A percentile compares a stretch with the other conserved stretches of the same genome.
These are phyloP conservation scores for Cornus suecica DNA, from an alignment of 148 eudicot species.

Conservation along the genomic window DNA sequence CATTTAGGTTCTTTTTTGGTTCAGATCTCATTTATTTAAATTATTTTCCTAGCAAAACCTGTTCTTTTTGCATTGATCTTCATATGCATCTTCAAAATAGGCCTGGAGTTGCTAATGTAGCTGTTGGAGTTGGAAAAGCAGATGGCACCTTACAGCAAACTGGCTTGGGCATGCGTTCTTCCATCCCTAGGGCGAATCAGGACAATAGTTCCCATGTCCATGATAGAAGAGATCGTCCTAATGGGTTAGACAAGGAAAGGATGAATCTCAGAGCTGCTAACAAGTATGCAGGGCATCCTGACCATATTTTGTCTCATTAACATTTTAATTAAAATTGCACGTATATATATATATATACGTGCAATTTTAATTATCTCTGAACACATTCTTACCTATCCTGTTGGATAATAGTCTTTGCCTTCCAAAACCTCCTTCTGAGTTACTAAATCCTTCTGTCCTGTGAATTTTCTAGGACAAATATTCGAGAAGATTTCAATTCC, in stretches of 20 bases:
- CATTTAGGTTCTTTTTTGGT: neutral
- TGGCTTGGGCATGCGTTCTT: slow-evolving; percentile 45
- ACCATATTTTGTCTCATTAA: neutral
- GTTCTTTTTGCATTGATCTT: slow-evolving; percentile 3
- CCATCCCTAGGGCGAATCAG: slow-evolving; percentile 51
- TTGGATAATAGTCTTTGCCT: no score
- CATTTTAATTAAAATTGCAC: neutral
- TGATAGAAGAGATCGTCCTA: slow-evolving; percentile 47
- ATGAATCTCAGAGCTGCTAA: slow-evolving; percentile 45
- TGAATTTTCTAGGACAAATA: slow-evolving; percentile 26
- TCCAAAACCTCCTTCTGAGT: neutral
- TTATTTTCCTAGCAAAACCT: neutral
- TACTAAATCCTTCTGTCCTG: slow-evolving; percentile 1
- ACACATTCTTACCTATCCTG: neutral
- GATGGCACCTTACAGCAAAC: slow-evolving; percentile 42
- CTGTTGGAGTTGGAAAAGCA: slow-evolving; percentile 43
- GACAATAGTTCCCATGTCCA: slow-evolving; percentile 38
- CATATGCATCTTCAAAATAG: slow-evolving; percentile 28
- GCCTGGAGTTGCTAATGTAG: slow-evolving; percentile 49
- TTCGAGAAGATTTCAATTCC: slow-evolving; percentile 49
- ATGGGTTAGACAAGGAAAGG: slow-evolving; percentile 49
- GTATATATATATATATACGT: no score
- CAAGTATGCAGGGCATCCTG: slow-evolving; percentile 41
- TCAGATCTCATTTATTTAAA: neutral
- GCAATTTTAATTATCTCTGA: neutral